Base-by-base conservation (phyloP, 441 rosid species). In the Aquilaria agallochum region DNA sequence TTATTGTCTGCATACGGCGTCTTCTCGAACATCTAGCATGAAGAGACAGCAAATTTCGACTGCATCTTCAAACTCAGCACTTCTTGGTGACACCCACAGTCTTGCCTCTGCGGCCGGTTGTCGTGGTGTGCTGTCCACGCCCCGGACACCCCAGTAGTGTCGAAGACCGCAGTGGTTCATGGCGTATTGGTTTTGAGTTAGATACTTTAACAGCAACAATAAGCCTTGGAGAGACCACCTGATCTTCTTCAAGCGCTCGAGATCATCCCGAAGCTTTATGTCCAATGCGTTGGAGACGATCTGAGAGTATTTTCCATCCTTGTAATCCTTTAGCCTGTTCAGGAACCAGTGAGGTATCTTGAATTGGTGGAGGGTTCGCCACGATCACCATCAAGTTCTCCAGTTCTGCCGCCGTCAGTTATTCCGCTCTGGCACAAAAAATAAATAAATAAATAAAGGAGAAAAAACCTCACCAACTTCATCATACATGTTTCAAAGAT, bases 41-140 rank as follows among this genome's bases (percentile, higher is more conserved):
- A 20, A 20, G 20, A 20, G 20, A 89, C 27, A 20, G 27, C 27
- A 20, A 20, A 20, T 20, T 20, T 20, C 27, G 1, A 20, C 27
- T 20, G 27, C 27, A 20, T 20, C 27, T 20, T 20, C 31, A 32
- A 66, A 48, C 60, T 70, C 64, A 76, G 58, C 93, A 89, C 81
- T 89, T 84, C 84, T 89, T 89, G 55, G 96, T 84, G 77, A 86
- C 97, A 82, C 96, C 96, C 60, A 91, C 94, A 67, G 97, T 91
- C 82, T 88, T 91, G 59, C 97, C 97, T 73, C 97, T 80, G 34
- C 96, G 90, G 46, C 96, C 97, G 40, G 96, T 88, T 33, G 97
- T 91, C 83, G 88, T 91, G 68, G 97, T 91, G 81, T 91, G 97
- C 96, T 20, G 97, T 8, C 97, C 96, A 51, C 96, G 88, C 88